Conservation (phyloP, 805 yeast species). For the Saturnispora mendoncae region DNA sequence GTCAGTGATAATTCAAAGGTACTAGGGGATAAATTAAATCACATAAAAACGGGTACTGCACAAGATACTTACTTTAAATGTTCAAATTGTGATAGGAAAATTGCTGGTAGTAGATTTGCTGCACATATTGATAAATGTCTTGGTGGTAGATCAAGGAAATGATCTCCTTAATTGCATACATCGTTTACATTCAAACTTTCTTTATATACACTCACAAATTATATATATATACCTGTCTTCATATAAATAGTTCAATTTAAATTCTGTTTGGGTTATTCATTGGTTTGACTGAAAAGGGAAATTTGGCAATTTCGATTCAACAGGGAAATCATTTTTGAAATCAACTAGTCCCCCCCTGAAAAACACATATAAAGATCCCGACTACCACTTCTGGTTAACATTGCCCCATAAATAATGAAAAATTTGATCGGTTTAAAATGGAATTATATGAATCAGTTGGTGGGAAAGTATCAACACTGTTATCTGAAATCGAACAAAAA, state of each 20-base stretch:
- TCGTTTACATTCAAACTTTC: too few species aligned
- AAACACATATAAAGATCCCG: too few species aligned
- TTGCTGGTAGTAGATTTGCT: constrained; percentile 89
- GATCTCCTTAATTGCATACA: too few species aligned
- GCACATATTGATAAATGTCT: constrained; percentile 87
- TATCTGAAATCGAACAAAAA: background rate
- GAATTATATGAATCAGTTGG: constrained; percentile 5
- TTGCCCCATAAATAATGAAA: too few species aligned
- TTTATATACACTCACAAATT: too few species aligned
- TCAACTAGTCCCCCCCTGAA: too few species aligned
- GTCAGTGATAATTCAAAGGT: constrained; percentile 9
- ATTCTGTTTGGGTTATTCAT: too few species aligned
- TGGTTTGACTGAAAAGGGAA: constrained; percentile 8
- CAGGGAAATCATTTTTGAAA: background rate
- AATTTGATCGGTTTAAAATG: too few species aligned
- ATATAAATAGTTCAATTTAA: too few species aligned
- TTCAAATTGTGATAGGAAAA: constrained; percentile 71
- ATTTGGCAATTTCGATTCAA: background rate
- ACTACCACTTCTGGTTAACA: too few species aligned
- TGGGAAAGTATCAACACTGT: constrained; percentile 4
- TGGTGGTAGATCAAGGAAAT: constrained; percentile 55
- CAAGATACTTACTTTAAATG: constrained; percentile 57
- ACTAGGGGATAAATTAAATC: constrained; percentile 11
- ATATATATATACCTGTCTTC: too few species aligned
- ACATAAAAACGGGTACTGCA: constrained; percentile 14